Percentiles rank a stretch among this genome's conserved stretches.
Conservation (phyloP, 768 basidiomycete species). For the Tylopilus intermedius region DNA sequence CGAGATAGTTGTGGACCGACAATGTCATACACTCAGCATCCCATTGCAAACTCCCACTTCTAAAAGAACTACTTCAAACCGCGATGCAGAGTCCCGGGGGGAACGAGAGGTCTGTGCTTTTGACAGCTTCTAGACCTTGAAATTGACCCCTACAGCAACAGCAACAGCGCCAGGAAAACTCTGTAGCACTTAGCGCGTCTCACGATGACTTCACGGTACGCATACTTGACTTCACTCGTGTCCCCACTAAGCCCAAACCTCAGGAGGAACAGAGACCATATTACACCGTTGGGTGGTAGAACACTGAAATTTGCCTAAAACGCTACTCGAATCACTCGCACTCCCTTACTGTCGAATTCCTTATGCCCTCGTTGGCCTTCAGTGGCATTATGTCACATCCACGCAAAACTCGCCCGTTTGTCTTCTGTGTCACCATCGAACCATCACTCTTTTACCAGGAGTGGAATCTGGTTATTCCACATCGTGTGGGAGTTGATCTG, state of each 20-base stretch:
- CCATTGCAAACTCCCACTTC: constrained; percentile 1
- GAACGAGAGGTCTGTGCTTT: constrained; percentile 10
- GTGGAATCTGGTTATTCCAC: not conserved
- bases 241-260: not conserved
- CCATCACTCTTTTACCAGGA: not conserved
- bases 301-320: not conserved
- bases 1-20: constrained; percentile 20
- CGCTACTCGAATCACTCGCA: not conserved
- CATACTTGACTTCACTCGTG: not conserved
- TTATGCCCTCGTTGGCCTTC: not conserved
- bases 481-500: not conserved
- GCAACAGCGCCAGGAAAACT: not conserved
- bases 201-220: constrained; percentile 8
- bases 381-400: not conserved
- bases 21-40: not conserved
- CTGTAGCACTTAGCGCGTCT: not conserved
- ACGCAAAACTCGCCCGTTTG: constrained; percentile 1
- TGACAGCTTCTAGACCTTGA: not conserved
- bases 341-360: not conserved
- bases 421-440: not conserved
- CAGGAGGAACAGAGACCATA: not conserved
- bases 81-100: not conserved
- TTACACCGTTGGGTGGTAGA: constrained; percentile 12
- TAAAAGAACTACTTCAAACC: not conserved
- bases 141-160: not conserved